phyloP scores from a whole-genome alignment of 192 early-diverging fungal species.

The Coemansia sp. region DNA sequence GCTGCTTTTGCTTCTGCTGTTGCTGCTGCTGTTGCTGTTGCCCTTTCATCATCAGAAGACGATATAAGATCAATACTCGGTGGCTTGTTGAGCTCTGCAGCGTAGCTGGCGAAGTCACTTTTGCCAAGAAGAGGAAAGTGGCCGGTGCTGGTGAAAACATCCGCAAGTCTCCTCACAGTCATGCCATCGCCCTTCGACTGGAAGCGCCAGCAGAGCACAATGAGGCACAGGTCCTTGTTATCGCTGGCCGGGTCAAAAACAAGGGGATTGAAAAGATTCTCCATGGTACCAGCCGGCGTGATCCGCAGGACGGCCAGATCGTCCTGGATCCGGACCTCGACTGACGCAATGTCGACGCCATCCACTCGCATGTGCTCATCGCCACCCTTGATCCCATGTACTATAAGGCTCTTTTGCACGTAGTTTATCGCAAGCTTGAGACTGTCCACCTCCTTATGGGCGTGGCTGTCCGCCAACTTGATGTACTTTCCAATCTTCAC shows the following conservation, averaged over 20 bases:
- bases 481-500: slow-evolving; percentile 29
- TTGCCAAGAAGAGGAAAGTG: slow-evolving; percentile 3
- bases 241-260: slow-evolving; percentile 35
- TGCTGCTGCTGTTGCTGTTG: not conserved
- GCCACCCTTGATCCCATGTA: slow-evolving; percentile 22
- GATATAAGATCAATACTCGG: slow-evolving; percentile 40
- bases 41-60: slow-evolving; percentile 30
- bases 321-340: slow-evolving; percentile 15
- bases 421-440: slow-evolving; percentile 18
- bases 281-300: slow-evolving; percentile 23
- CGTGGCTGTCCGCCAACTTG: slow-evolving; percentile 6
- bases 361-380: slow-evolving; percentile 18
- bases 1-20: not conserved
- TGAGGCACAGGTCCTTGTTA: slow-evolving; percentile 13
- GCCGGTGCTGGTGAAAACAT: slow-evolving; percentile 9
- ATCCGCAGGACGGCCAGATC: slow-evolving; percentile 28
- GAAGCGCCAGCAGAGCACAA: slow-evolving; percentile 21
- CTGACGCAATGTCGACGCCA: slow-evolving; percentile 16
- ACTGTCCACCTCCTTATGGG: not conserved
- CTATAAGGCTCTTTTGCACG: slow-evolving; percentile 16
- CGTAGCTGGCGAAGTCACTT: slow-evolving; percentile 3
- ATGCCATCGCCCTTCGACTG: not conserved
- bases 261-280: slow-evolving; percentile 24
- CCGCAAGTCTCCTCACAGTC: slow-evolving; percentile 3
- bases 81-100: slow-evolving; percentile 28